A percentile compares a stretch with the other conserved stretches of the same genome.
phyloP scores from a whole-genome alignment of 805 yeast genomes.

The Lachancea mirantina region DNA sequence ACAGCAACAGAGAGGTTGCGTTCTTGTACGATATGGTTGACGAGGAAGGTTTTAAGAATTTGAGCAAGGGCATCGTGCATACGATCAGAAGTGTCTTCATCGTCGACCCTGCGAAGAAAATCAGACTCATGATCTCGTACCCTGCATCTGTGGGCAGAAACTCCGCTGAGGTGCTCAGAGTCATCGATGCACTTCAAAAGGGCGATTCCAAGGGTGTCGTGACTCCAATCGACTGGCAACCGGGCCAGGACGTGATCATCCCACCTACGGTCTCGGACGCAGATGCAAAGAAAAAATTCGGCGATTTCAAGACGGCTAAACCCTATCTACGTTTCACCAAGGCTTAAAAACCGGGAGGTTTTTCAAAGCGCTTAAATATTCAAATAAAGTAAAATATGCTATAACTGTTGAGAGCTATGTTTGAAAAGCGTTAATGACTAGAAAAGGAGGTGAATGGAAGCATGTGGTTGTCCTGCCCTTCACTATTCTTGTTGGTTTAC shows the following conservation, averaged over 20 bases:
- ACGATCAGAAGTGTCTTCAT: constrained; percentile 90
- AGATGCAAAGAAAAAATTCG: constrained; percentile 74
- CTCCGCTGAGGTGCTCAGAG: constrained; percentile 87
- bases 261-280: constrained; percentile 80
- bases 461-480: too few species aligned
- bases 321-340: constrained; percentile 79
- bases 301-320: constrained; percentile 77
- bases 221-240: constrained; percentile 88
- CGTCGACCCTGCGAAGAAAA: constrained; percentile 85
- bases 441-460: too few species aligned
- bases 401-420: too few species aligned
- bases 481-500: too few species aligned
- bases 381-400: too few species aligned
- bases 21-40: constrained; percentile 82
- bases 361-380: too few species aligned
- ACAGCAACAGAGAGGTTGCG: constrained; percentile 76
- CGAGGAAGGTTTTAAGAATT: constrained; percentile 71
- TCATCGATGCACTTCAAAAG: constrained; percentile 77
- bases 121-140: constrained; percentile 78
- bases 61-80: constrained; percentile 65
- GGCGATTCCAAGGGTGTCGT: constrained; percentile 79
- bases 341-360: too few species aligned
- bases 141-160: constrained; percentile 95
- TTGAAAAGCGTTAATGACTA: too few species aligned
- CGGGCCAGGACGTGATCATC: constrained; percentile 85